A percentile compares a stretch with the other conserved stretches of the same genome.
These are phyloP conservation scores for Sanghuangporus weigelae DNA, from an alignment of 1,284 basidiomycete genomes.

Conservation along the genomic window DNA sequence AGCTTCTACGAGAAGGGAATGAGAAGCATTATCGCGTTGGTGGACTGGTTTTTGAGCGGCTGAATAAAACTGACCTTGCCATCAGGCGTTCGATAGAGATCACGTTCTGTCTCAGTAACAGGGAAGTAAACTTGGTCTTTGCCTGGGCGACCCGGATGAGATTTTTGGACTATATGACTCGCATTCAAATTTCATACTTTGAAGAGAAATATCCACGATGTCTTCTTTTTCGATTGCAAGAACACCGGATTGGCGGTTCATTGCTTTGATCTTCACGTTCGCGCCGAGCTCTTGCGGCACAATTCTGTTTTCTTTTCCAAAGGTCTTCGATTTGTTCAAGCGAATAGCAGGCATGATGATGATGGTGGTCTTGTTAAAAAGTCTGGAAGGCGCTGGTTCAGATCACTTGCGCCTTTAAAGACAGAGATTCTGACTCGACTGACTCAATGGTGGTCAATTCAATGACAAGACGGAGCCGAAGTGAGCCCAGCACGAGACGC, in stretches of 20 bases:
- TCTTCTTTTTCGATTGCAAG: not conserved
- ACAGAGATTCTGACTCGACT: too few relatives aligned
- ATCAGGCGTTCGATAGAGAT: not conserved
- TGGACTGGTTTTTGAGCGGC: not conserved
- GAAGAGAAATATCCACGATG: not conserved
- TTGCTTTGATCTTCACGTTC: not conserved
- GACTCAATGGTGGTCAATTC: not conserved
- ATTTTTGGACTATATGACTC: not conserved
- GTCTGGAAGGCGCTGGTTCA: not conserved
- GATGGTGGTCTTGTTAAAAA: not conserved
- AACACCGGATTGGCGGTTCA: not conserved
- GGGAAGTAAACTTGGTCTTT: slow-evolving; percentile 8
- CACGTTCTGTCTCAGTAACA: not conserved
- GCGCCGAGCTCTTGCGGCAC: not conserved
- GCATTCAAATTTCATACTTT: not conserved
- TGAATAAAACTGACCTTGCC: slow-evolving; percentile 18
- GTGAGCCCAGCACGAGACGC: not conserved
- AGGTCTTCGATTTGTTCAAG: not conserved
- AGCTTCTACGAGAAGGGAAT: slow-evolving; percentile 23
- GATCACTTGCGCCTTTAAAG: not conserved
- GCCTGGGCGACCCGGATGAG: not conserved
- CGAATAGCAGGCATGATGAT: not conserved
- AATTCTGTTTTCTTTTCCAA: not conserved
- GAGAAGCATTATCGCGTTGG: not conserved
- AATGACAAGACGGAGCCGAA: not conserved